A percentile compares a stretch with the other conserved stretches of the same genome.
phyloP scores from a whole-genome alignment of 306 rosid genomes.

The Ceratonia siliqua region DNA sequence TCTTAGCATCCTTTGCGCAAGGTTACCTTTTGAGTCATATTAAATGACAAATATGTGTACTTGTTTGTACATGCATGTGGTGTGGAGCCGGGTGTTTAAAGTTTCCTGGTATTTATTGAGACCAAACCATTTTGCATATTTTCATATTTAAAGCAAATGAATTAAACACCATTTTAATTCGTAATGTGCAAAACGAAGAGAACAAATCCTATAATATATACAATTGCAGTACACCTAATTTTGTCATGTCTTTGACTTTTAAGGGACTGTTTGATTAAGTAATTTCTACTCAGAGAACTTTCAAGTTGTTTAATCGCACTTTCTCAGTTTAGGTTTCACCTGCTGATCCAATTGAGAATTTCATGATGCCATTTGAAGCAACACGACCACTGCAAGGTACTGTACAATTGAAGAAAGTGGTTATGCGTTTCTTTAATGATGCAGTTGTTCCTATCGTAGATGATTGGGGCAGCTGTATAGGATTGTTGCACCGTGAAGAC shows the following conservation, averaged over 20 bases:
- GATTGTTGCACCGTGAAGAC: conserved; percentile 74
- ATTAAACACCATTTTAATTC: not conserved
- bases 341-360: conserved; percentile 56
- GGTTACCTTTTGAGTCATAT: conserved; percentile 4
- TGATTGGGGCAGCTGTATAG: conserved; percentile 80
- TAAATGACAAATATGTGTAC: conserved; percentile 7
- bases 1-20: conserved; percentile 15
- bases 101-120: not conserved
- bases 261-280: conserved; percentile 1
- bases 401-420: conserved; percentile 52
- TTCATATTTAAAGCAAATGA: not conserved
- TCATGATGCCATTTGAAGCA: conserved; percentile 75
- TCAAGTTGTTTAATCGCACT: conserved; percentile 11
- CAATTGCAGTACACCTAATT: not conserved
- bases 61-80: conserved; percentile 11
- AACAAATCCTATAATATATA: not conserved
- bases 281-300: not conserved
- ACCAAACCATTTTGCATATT: not conserved
- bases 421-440: conserved; percentile 59
- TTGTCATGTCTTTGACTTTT: conserved; percentile 9
- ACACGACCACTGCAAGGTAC: conserved; percentile 58
- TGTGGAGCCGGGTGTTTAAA: not conserved
- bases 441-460: conserved; percentile 70
- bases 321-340: conserved; percentile 54
- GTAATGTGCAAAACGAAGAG: not conserved